Evolutionary conservation across 805 yeast species (phyloP).

Genomic region (Cyberlindnera galapagoensis): DNA sequence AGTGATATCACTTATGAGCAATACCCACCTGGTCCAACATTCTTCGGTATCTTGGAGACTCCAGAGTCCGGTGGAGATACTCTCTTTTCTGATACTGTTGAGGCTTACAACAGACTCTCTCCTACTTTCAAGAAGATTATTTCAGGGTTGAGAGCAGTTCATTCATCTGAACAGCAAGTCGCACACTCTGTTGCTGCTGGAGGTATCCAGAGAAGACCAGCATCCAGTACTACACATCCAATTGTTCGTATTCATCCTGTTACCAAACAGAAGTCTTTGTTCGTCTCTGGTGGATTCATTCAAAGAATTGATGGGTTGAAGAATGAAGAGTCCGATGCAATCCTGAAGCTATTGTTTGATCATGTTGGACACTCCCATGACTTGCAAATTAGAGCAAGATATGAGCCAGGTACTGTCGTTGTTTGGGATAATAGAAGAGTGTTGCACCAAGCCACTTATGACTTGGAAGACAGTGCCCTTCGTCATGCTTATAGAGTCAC

Average conservation of each 20-base stretch:
- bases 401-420: constrained; percentile 67
- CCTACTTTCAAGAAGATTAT: constrained; percentile 55
- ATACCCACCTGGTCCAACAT: constrained; percentile 68
- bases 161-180: constrained; percentile 70
- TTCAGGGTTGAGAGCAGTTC: constrained; percentile 57
- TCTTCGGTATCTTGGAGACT: constrained; percentile 55
- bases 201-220: constrained; percentile 60
- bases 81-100: constrained; percentile 61
- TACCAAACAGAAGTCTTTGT: constrained; percentile 53
- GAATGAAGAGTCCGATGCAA: constrained; percentile 58
- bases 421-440: constrained; percentile 77
- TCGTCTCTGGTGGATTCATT: constrained; percentile 53
- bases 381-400: constrained; percentile 61
- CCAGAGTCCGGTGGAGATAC: constrained; percentile 73
- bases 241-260: constrained; percentile 70
- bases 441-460: constrained; percentile 62
- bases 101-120: constrained; percentile 67
- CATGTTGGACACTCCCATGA: constrained; percentile 51
- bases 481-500: constrained; percentile 75
- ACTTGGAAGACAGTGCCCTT: constrained; percentile 59
- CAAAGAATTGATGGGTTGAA: constrained; percentile 67
- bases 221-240: constrained; percentile 55
- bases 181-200: constrained; percentile 46
- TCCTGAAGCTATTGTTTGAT: constrained; percentile 50
- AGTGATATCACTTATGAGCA: constrained; percentile 70